phyloP scores from a whole-genome alignment of 257 asterid genomes.

The Catharanthus roseus region DNA sequence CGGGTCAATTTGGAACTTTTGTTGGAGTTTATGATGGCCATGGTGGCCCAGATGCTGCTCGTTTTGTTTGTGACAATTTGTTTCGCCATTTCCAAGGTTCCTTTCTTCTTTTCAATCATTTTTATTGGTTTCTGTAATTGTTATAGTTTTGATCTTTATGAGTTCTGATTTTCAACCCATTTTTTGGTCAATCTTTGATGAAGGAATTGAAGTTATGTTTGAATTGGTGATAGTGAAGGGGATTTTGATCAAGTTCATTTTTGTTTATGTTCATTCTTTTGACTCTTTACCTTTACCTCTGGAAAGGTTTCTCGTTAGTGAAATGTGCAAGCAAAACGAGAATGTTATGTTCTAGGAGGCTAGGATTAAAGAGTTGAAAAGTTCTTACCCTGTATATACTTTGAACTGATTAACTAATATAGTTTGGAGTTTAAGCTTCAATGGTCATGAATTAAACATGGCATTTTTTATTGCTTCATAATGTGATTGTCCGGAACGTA shows the following conservation, averaged over 20 bases:
- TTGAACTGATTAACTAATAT: background rate
- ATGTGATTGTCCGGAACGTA: no score
- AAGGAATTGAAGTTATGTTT: background rate
- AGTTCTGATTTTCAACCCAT: background rate
- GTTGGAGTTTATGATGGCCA: constrained; percentile 91
- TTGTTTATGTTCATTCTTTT: background rate
- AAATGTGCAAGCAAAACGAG: background rate
- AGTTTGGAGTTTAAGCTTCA: background rate
- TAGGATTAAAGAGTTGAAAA: background rate
- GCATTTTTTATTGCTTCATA: no score
- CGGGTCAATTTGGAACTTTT: constrained; percentile 82
- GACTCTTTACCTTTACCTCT: no score
- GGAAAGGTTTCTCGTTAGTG: no score
- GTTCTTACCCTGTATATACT: background rate
- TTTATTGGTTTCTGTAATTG: background rate
- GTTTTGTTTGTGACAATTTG: constrained; percentile 69
- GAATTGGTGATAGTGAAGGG: background rate
- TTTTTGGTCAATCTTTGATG: no score
- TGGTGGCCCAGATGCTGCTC: constrained; percentile 82
- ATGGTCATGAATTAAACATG: no score
- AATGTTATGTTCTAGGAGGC: background rate
- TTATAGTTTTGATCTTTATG: background rate
- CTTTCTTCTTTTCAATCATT: constrained; percentile 3
- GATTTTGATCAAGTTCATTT: background rate
- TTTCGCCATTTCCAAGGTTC: constrained; percentile 70